These are phyloP conservation scores for Annulohypoxylon moriforme DNA, from an alignment of 495 filamentous ascomycete genomes.

Conservation along the genomic window DNA sequence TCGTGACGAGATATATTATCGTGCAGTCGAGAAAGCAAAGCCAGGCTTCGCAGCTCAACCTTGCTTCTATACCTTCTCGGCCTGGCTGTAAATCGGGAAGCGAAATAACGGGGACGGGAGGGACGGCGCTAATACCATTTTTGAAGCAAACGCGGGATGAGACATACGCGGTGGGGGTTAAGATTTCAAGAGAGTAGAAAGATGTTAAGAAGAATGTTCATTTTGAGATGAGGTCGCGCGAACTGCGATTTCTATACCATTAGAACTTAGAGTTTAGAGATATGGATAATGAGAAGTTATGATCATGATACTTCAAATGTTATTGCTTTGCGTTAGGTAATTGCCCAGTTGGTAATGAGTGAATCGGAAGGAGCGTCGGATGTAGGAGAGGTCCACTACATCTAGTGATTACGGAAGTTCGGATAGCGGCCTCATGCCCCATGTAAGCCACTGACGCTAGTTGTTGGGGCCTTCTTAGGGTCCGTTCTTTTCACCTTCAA, in stretches of 20 bases:
- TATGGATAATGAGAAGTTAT: background rate
- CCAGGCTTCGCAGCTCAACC: conserved; percentile 60
- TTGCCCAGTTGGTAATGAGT: background rate
- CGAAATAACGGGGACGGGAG: conserved; percentile 85
- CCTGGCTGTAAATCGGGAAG: conserved; percentile 48
- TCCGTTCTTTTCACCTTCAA: conserved; percentile 5
- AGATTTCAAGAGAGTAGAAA: conserved; percentile 47
- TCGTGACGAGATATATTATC: conserved; percentile 94
- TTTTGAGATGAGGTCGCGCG: too few species aligned
- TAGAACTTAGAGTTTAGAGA: background rate
- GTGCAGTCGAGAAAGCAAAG: conserved; percentile 63
- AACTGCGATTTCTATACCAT: too few species aligned
- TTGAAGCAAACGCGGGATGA: conserved; percentile 95
- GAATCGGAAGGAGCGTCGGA: conserved; percentile 1
- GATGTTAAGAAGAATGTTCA: too few species aligned
- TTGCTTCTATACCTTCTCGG: conserved; percentile 67
- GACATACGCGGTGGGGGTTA: conserved; percentile 80
- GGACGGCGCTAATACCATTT: conserved; percentile 91
- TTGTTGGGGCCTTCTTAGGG: background rate
- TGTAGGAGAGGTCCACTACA: background rate
- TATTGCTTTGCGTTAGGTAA: background rate
- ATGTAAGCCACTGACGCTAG: background rate
- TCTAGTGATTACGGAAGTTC: conserved; percentile 1
- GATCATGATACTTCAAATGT: background rate
- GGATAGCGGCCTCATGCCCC: background rate